Evolutionary conservation across 2,329 filamentous ascomycete species (phyloP).

Genomic region (Magnaporthiopsis rhizophila): DNA sequence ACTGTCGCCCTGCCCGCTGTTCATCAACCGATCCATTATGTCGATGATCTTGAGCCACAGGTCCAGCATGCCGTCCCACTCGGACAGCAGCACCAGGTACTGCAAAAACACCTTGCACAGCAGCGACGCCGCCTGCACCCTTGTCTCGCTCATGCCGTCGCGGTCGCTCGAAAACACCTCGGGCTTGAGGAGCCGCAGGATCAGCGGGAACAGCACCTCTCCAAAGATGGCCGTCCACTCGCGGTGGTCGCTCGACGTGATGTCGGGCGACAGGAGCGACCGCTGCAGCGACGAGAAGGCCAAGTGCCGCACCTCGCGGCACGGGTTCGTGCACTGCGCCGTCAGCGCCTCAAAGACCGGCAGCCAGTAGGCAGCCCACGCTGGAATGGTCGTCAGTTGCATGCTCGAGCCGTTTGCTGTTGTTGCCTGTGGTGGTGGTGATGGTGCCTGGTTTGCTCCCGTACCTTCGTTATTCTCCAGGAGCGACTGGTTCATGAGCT

Average conservation of each 20-base stretch:
- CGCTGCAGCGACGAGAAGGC: conserved; percentile 82
- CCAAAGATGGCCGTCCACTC: conserved; percentile 95
- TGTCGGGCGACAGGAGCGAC: conserved; percentile 73
- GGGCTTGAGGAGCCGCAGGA: conserved; percentile 79
- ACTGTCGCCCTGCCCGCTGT: conserved; percentile 85
- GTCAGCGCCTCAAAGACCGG: conserved; percentile 87
- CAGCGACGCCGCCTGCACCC: conserved; percentile 83
- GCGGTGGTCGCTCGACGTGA: conserved; percentile 74
- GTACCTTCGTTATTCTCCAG: conserved; percentile 76
- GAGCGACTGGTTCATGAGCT: conserved; percentile 86
- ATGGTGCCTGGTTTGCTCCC: conserved; percentile 12
- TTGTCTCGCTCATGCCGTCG: conserved; percentile 88
- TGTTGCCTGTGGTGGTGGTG: not conserved
- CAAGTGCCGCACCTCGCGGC: conserved; percentile 82
- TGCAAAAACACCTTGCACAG: conserved; percentile 94
- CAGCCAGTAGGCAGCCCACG: conserved; percentile 97
- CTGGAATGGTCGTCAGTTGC: conserved; percentile 32
- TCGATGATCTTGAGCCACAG: conserved; percentile 89
- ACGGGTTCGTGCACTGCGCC: conserved; percentile 87
- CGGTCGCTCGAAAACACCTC: conserved; percentile 91
- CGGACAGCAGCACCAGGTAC: conserved; percentile 76
- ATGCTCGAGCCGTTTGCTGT: conserved; percentile 17
- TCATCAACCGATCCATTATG: conserved; percentile 93
- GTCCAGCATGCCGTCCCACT: conserved; percentile 83
- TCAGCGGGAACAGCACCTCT: conserved; percentile 88